Evolutionary conservation across 2,329 filamentous ascomycete species (phyloP).

Genomic region (Bipolaris zeicola): DNA sequence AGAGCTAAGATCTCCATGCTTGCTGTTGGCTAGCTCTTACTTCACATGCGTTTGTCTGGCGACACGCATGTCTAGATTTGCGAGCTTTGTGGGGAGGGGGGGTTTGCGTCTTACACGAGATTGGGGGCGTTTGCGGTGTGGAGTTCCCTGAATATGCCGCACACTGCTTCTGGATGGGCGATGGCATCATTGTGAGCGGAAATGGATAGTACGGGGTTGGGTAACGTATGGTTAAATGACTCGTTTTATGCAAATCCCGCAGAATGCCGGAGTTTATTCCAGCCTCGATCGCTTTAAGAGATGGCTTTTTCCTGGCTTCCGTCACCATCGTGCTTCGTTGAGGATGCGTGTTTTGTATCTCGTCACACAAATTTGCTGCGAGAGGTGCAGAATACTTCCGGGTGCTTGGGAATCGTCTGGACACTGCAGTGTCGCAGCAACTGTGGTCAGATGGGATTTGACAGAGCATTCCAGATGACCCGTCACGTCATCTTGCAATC

Average conservation of each 20-base stretch:
- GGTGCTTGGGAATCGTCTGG: background rate
- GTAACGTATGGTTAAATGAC: too few relatives aligned
- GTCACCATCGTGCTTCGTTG: too few relatives aligned
- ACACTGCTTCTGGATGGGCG: background rate
- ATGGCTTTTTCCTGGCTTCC: too few relatives aligned
- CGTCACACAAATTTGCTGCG: background rate
- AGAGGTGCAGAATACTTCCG: background rate
- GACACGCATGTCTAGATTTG: background rate
- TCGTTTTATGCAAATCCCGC: too few relatives aligned
- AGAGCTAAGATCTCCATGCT: constrained; percentile 9
- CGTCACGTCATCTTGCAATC: background rate
- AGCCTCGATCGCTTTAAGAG: too few relatives aligned
- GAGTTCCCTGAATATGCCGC: background rate
- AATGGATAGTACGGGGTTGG: too few relatives aligned
- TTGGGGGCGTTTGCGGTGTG: too few relatives aligned
- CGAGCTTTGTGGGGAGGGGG: too few relatives aligned
- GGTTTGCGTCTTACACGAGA: background rate
- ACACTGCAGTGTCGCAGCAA: background rate
- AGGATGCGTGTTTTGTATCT: background rate
- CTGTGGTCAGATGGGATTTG: background rate
- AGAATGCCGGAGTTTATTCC: too few relatives aligned
- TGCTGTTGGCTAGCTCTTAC: constrained; percentile 8
- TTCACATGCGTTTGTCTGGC: constrained; percentile 11
- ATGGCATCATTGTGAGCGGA: too few relatives aligned
- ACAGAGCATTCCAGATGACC: background rate